Percentiles rank a stretch among this genome's conserved stretches.
phyloP scores from a whole-genome alignment of 192 early-diverging fungal genomes.

The Coemansia sp. region DNA sequence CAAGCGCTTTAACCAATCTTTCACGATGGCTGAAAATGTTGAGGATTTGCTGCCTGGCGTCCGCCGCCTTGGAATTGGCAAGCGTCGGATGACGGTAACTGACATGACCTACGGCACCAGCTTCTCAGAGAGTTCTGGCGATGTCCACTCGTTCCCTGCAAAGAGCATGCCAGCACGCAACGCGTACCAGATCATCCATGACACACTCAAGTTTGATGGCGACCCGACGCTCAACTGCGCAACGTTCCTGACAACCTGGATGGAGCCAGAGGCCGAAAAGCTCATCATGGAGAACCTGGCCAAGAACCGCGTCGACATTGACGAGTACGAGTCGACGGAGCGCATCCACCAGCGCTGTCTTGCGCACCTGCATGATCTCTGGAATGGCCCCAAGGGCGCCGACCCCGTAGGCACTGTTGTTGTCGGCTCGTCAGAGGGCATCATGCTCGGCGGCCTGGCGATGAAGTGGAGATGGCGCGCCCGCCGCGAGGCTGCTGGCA shows the following conservation, averaged over 20 bases:
- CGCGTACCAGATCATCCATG: constrained; percentile 74
- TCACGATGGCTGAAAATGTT: constrained; percentile 32
- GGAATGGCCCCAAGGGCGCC: constrained; percentile 54
- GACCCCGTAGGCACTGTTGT: constrained; percentile 68
- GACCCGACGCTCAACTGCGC: constrained; percentile 77
- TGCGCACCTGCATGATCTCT: constrained; percentile 69
- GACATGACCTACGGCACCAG: constrained; percentile 49
- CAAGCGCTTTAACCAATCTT: no score
- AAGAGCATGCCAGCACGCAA: constrained; percentile 54
- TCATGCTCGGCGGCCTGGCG: constrained; percentile 73
- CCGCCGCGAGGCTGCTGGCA: constrained; percentile 60
- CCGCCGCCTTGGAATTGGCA: constrained; percentile 34
- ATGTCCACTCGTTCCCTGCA: constrained; percentile 31
- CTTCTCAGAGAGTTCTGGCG: constrained; percentile 22
- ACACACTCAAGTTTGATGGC: constrained; percentile 75
- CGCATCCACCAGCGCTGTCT: constrained; percentile 68
- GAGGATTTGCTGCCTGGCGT: constrained; percentile 36
- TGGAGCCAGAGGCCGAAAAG: constrained; percentile 80
- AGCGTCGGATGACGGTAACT: constrained; percentile 13
- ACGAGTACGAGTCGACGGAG: constrained; percentile 70
- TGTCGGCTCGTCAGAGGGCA: constrained; percentile 79
- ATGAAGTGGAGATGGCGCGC: constrained; percentile 79
- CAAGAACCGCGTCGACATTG: constrained; percentile 76
- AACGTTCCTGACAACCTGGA: constrained; percentile 77
- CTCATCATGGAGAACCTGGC: constrained; percentile 72